These are phyloP conservation scores for Quercus engelmannii DNA, from an alignment of 306 rosid genomes.

Conservation along the genomic window DNA sequence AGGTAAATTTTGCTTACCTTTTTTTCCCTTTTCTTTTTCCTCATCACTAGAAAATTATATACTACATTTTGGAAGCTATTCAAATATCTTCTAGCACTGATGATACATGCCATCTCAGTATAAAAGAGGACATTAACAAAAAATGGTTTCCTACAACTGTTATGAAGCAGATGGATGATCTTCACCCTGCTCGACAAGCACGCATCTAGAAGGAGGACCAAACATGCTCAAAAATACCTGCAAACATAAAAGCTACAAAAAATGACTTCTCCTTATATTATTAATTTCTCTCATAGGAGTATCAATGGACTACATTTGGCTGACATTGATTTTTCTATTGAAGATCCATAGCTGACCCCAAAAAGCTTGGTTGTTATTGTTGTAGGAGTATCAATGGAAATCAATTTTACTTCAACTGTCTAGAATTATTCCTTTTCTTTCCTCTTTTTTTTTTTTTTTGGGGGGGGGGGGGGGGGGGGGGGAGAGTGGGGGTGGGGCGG, in stretches of 20 bases:
- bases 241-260: background rate
- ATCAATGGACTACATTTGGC: too few relatives aligned
- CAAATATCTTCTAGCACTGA: background rate
- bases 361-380: too few relatives aligned
- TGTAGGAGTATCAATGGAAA: background rate
- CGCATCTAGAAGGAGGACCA: slow-evolving; percentile 91
- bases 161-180: slow-evolving; percentile 55
- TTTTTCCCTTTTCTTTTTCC: background rate
- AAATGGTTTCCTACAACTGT: slow-evolving; percentile 7
- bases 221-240: slow-evolving; percentile 87
- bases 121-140: background rate
- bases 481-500: too few relatives aligned
- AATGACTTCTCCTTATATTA: background rate
- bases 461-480: too few relatives aligned
- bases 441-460: too few relatives aligned
- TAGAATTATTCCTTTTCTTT: background rate
- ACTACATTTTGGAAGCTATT: slow-evolving; percentile 15
- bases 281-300: background rate
- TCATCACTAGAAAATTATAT: background rate
- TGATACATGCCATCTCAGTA: slow-evolving; percentile 10
- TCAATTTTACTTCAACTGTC: background rate
- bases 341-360: too few relatives aligned
- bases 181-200: slow-evolving; percentile 45
- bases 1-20: background rate
- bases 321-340: too few relatives aligned